Conservation (phyloP, 78 protist genomes). For the Capsaspora owczarzaki region DNA sequence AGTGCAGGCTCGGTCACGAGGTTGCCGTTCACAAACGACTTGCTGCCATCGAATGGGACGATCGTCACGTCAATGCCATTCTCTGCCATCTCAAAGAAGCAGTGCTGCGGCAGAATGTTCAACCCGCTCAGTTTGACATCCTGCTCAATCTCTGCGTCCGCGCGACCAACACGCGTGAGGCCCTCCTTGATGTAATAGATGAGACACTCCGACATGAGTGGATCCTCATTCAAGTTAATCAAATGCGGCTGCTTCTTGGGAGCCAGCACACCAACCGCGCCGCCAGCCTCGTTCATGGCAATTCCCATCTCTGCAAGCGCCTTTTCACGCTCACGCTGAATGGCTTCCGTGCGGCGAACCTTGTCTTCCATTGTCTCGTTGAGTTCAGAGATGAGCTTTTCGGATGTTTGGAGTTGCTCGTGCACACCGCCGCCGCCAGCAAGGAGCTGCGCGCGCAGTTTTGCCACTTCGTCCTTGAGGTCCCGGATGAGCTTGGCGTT, state of each 20-base stretch:
- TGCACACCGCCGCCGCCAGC: neutral
- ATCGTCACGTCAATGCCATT: neutral
- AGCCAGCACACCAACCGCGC: neutral
- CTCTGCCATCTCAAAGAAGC: neutral
- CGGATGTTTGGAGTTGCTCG: neutral
- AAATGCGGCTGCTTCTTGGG: slow-evolving; percentile 42
- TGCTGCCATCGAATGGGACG: neutral
- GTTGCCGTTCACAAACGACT: neutral
- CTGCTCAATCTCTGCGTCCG: neutral
- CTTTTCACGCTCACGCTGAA: neutral
- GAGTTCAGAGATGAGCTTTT: neutral
- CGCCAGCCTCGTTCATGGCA: slow-evolving; percentile 22
- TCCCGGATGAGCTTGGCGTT: neutral
- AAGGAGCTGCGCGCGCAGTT: neutral
- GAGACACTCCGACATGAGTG: slow-evolving; percentile 65
- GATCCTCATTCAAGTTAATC: slow-evolving; percentile 75
- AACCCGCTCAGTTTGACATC: neutral
- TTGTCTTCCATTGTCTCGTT: slow-evolving; percentile 3
- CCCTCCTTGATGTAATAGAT: slow-evolving; percentile 50
- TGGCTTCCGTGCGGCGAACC: neutral
- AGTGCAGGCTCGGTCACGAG: neutral
- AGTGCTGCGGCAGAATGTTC: neutral
- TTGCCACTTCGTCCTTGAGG: neutral
- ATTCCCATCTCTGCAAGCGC: slow-evolving; percentile 54
- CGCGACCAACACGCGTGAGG: neutral